A percentile compares a stretch with the other conserved stretches of the same genome.
phyloP scores from a whole-genome alignment of 805 yeast genomes.

The Torulaspora gathmanii region DNA sequence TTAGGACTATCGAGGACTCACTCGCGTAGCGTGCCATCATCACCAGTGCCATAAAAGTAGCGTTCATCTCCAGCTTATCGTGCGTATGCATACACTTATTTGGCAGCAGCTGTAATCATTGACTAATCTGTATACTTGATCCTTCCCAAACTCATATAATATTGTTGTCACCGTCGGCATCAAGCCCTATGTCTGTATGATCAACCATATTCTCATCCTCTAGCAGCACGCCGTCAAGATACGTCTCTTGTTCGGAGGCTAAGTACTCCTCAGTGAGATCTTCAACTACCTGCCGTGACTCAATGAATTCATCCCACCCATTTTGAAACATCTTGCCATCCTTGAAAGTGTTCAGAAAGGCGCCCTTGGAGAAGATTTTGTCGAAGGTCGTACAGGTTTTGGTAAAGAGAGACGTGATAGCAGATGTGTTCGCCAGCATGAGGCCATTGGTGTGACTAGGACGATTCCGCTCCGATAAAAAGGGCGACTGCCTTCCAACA shows the following conservation, averaged over 20 bases:
- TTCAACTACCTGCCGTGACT: conserved; percentile 69
- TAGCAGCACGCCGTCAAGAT: conserved; percentile 36
- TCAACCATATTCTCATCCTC: conserved; percentile 38
- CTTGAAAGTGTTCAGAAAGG: conserved; percentile 75
- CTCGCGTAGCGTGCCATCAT: conserved; percentile 3
- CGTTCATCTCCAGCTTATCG: not conserved
- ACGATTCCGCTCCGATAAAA: conserved; percentile 17
- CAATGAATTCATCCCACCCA: conserved; percentile 64
- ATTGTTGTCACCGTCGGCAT: conserved; percentile 31
- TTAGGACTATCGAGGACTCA: conserved; percentile 7
- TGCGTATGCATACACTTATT: not conserved
- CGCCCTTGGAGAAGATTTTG: conserved; percentile 68
- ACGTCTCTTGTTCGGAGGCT: conserved; percentile 55
- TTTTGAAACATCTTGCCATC: conserved; percentile 40
- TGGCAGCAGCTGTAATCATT: not conserved
- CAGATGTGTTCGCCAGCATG: conserved; percentile 78
- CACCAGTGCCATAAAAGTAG: not conserved
- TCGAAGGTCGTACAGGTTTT: conserved; percentile 75
- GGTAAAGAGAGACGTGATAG: conserved; percentile 60
- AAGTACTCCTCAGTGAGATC: conserved; percentile 74
- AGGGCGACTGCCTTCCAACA: conserved; percentile 68
- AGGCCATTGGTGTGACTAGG: conserved; percentile 60
- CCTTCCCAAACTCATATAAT: conserved; percentile 9
- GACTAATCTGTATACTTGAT: not conserved
- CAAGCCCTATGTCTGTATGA: conserved; percentile 20